Base-by-base conservation (phyloP, 2,329 filamentous ascomycete species). In the Paraconiothyrium brasiliense region DNA sequence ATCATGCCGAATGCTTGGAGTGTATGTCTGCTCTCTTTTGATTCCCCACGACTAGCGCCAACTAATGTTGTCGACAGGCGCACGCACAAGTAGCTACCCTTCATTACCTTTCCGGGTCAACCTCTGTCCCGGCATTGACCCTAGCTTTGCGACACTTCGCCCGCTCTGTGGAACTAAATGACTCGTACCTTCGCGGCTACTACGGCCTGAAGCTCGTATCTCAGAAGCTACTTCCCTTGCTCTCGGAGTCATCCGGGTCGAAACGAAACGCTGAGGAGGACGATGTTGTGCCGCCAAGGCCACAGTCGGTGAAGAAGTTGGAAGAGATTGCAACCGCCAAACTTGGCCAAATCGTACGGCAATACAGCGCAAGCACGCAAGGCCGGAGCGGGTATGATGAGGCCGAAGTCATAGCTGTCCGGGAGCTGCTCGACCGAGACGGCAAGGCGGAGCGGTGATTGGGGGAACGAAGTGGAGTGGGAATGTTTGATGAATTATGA, bases 1-100 rank as follows among this genome's bases (percentile, higher is more conserved):
- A 84, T 97, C 60, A 87, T 89, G 57, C 94, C 95, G 4, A 97
- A 97, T 81, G 92, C 94, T 22, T 99, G 95, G 94, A 98, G 97
- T 83, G 92, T 95, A 78, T 77, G 91, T 72, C 9, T 46, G 16
- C 43, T 35, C 8, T 20, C n/a, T 20, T 39, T 22, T 9, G 32
- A 11, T 32, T 20, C 9, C 24, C 20, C 24, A 20, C 20, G 32
- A 14, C 27, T 9, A 35, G 39, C 20, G 20, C 34, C 32, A 37
- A 24, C 48, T 61, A n/a, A 58, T 39, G 39, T 16, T 5, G 39
- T 49, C 6, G 50, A 11, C 72, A 95, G 91, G 87, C 97, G 66
- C 93, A 97, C 78, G 94, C 94, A 54, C 89, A 91, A 52, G 80
- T 97, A 30, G 95, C 93, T 16, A 95, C 98, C 78, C 81, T 97